These are phyloP conservation scores for Lodderomyces metapsilosis DNA, from an alignment of 1,139 yeast genomes.

Conservation along the genomic window DNA sequence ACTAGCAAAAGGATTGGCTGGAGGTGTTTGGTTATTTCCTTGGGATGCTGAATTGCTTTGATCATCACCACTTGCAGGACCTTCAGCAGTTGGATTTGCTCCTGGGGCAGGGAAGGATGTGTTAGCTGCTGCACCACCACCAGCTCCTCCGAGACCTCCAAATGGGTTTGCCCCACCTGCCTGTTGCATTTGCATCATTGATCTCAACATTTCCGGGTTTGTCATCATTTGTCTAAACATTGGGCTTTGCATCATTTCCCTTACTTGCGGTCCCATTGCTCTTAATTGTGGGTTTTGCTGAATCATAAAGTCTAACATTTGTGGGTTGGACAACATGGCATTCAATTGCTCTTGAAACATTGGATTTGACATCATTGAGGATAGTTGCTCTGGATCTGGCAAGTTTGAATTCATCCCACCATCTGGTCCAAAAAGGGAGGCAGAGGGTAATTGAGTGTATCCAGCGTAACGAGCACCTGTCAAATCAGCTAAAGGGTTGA, in stretches of 20 bases:
- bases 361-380: conserved; percentile 77
- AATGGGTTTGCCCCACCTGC: conserved; percentile 42
- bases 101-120: conserved; percentile 60
- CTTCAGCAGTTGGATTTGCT: conserved; percentile 36
- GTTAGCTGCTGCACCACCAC: conserved; percentile 19
- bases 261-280: conserved; percentile 85
- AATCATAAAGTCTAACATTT: conserved; percentile 80
- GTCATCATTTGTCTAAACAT: conserved; percentile 80
- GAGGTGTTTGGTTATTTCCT: conserved; percentile 20
- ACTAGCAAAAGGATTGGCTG: conserved; percentile 54
- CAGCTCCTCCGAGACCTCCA: conserved; percentile 14
- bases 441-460: conserved; percentile 79
- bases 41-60: conserved; percentile 17
- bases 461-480: conserved; percentile 98
- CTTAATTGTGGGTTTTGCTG: conserved; percentile 81
- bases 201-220: conserved; percentile 83
- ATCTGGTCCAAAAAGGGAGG: conserved; percentile 91
- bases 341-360: conserved; percentile 78
- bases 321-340: conserved; percentile 73
- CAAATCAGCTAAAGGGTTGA: conserved; percentile 85
- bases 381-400: conserved; percentile 74
- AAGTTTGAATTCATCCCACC: conserved; percentile 74
- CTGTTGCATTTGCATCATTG: conserved; percentile 73
- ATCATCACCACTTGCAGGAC: conserved; percentile 26
- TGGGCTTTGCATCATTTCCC: conserved; percentile 83